phyloP scores from a whole-genome alignment of 2,329 filamentous ascomycete species.

The Alternaria burnsii region DNA sequence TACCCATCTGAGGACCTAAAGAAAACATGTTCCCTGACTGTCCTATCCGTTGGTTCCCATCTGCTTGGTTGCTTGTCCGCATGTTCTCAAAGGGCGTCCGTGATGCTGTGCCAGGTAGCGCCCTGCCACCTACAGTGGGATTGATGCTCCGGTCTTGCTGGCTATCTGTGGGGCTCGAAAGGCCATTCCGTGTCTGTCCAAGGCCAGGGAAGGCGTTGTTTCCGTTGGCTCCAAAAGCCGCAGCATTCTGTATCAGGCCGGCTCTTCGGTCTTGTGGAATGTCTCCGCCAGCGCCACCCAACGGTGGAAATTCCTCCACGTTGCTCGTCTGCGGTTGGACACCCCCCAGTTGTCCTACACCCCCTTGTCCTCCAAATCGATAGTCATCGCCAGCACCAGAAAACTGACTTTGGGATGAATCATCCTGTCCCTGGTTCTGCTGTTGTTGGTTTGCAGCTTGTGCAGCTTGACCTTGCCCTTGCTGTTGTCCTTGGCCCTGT shows the following conservation, averaged over 20 bases:
- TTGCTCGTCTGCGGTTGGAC: conserved; percentile 64
- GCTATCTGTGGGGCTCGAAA: conserved; percentile 50
- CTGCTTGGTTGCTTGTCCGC: conserved; percentile 44
- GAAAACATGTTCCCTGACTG: conserved; percentile 44
- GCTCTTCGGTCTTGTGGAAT: conserved; percentile 60
- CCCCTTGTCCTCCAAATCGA: conserved; percentile 64
- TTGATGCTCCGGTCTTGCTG: conserved; percentile 47
- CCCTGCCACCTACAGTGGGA: conserved; percentile 41
- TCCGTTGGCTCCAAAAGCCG: conserved; percentile 51
- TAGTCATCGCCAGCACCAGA: conserved; percentile 63
- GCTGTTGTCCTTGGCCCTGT: conserved; percentile 50
- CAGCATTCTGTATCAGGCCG: conserved; percentile 61
- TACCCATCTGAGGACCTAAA: conserved; percentile 39
- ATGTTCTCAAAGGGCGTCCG: conserved; percentile 45
- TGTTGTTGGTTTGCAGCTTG: conserved; percentile 54
- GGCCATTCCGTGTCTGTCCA: conserved; percentile 55
- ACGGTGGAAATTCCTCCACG: conserved; percentile 69
- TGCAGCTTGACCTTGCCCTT: conserved; percentile 39
- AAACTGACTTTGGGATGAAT: conserved; percentile 60
- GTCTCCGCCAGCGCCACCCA: conserved; percentile 63
- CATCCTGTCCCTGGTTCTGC: conserved; percentile 53
- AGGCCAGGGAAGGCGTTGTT: conserved; percentile 53
- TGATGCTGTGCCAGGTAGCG: conserved; percentile 36
- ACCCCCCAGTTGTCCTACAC: conserved; percentile 60
- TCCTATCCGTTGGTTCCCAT: conserved; percentile 41